Evolutionary conservation across 495 filamentous ascomycete genomes (phyloP).

Genomic region (Penicillium coffeae): DNA sequence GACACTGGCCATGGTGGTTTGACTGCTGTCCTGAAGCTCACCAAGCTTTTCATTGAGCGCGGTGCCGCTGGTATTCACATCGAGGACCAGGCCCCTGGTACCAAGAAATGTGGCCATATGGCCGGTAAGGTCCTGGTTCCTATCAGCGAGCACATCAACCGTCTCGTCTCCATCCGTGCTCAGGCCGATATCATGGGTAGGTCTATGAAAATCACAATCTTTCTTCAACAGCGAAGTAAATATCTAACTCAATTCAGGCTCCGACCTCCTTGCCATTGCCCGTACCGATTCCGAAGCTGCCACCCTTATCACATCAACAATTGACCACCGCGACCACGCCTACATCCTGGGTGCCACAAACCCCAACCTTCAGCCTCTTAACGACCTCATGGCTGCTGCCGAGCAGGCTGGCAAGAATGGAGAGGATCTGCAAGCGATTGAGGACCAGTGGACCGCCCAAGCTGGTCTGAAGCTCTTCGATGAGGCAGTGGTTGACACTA

Average conservation of each 20-base stretch:
- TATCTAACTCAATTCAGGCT: slow-evolving; percentile 39
- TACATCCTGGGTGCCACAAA: slow-evolving; percentile 93
- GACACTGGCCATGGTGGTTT: slow-evolving; percentile 97
- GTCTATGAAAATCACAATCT: slow-evolving; percentile 10
- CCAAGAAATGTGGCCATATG: slow-evolving; percentile 99
- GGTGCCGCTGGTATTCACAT: slow-evolving; percentile 98
- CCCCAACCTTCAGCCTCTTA: slow-evolving; percentile 74
- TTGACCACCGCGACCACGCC: slow-evolving; percentile 88
- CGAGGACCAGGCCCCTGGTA: slow-evolving; percentile 96
- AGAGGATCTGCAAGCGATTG: slow-evolving; percentile 79
- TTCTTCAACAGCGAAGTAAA: neutral
- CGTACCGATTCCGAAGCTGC: slow-evolving; percentile 97
- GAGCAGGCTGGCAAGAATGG: slow-evolving; percentile 81
- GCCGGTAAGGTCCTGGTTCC: slow-evolving; percentile 97
- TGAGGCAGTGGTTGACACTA: slow-evolving; percentile 80
- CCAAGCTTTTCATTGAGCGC: slow-evolving; percentile 94
- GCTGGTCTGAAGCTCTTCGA: slow-evolving; percentile 89
- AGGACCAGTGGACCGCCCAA: slow-evolving; percentile 79
- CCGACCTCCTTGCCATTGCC: slow-evolving; percentile 84
- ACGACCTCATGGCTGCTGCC: slow-evolving; percentile 85
- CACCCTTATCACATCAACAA: slow-evolving; percentile 93
- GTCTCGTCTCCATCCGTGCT: slow-evolving; percentile 91
- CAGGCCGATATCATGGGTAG: slow-evolving; percentile 98
- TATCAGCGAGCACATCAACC: slow-evolving; percentile 97
- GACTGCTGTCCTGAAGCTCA: slow-evolving; percentile 98